phyloP scores from a whole-genome alignment of 2,329 filamentous ascomycete genomes.

The Stagonosporopsis cucurbitacearum region DNA sequence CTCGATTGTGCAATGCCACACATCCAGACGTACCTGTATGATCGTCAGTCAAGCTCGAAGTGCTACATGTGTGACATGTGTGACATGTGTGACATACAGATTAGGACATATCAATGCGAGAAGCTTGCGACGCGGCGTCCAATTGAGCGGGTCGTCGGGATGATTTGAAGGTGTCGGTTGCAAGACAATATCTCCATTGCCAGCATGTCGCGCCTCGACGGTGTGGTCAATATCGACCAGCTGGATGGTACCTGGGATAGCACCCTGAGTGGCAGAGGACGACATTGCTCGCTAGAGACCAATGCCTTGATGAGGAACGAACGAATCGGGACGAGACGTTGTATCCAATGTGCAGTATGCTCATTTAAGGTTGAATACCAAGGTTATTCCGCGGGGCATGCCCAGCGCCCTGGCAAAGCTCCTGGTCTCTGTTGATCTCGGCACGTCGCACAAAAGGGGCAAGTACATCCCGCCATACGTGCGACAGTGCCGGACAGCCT shows the following conservation, averaged over 20 bases:
- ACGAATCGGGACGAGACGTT: not conserved
- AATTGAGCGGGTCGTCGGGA: slow-evolving; percentile 47
- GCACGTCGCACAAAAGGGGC: slow-evolving; percentile 4
- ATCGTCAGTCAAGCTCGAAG: slow-evolving; percentile 27
- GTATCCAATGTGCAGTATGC: not conserved
- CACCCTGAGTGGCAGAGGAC: slow-evolving; percentile 38
- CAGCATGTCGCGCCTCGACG: slow-evolving; percentile 47
- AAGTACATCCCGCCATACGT: not conserved
- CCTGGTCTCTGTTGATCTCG: slow-evolving; percentile 6
- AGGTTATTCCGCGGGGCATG: slow-evolving; percentile 6
- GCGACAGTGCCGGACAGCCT: not conserved
- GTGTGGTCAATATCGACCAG: slow-evolving; percentile 51
- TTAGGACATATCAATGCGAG: slow-evolving; percentile 35
- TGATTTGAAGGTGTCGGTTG: slow-evolving; percentile 47
- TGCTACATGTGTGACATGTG: not conserved
- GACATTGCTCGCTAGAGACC: not conserved
- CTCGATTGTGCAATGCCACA: slow-evolving; percentile 58
- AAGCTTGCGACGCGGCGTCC: slow-evolving; percentile 37
- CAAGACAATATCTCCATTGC: slow-evolving; percentile 51
- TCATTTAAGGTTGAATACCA: slow-evolving; percentile 6
- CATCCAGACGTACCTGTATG: slow-evolving; percentile 56
- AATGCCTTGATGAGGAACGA: not conserved
- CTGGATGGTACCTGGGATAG: slow-evolving; percentile 52
- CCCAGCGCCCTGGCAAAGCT: not conserved
- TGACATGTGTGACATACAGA: slow-evolving; percentile 12